Base-by-base conservation (phyloP, 1,284 basidiomycete genomes). In the Trametes versicolor region DNA sequence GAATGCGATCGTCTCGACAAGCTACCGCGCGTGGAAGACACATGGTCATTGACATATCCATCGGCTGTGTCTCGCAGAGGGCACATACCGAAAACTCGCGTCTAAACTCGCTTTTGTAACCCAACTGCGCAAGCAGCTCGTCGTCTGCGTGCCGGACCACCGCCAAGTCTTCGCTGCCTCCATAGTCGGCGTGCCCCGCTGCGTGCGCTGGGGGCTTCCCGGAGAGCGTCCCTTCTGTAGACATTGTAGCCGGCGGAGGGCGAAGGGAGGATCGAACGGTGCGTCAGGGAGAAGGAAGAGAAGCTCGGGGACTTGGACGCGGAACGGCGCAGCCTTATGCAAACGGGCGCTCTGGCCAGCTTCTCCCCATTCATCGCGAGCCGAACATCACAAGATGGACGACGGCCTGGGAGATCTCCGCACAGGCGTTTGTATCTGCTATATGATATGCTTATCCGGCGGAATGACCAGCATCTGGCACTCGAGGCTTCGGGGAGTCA, bases 101-200 rank as follows among this genome's bases (percentile, higher is more conserved):
- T 72, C 81, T 88, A 76, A 93, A 93, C 75, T 92, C 90, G 72
- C 85, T 83, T 79, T 84, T 91, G 77, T 93, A 93, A 2, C 92
- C 91, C 37, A 92, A 82, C 63, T 84, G 77, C 13, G 90, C 90
- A 39, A 92, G 85, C 37, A 85, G 78, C 2, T 73, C 80, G 72
- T 89, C 79, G 69, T 90, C 88, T n/a, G 80, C 80, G 58, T 81
- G 81, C 58, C 74, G 76, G 21, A 79, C 50, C 10, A 75, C 72
- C 29, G 70, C 58, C 10, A 72, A 43, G 25, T 64, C 65, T 21
- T 56, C 64, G 23, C 65, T 50, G 41, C 65, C 63, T 34, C 36
- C 53, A 36, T 51, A 49, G 15, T 70, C 70, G 27, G 66, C 63
- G n/a, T 27, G 45, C 13, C 70, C 34, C 17, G 65, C 66, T 12